Conservation (phyloP, 1,139 yeast genomes). For the Candida tropicalis region DNA sequence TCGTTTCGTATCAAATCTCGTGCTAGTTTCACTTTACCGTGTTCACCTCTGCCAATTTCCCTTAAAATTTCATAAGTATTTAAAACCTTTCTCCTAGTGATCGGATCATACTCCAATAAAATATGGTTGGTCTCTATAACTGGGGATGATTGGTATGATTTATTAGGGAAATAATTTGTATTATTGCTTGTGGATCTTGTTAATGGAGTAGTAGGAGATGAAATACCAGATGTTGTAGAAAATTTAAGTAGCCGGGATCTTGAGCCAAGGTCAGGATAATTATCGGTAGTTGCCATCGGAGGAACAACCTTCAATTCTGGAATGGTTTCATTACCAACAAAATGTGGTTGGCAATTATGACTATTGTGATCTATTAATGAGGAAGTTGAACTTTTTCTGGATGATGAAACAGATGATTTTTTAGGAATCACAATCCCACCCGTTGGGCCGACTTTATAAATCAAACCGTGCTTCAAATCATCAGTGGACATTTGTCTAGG, state of each 20-base stretch:
- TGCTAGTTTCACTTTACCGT: constrained; percentile 95
- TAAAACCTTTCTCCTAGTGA: constrained; percentile 77
- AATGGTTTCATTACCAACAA: neutral
- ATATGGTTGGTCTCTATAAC: constrained; percentile 89
- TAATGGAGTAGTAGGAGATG: constrained; percentile 3
- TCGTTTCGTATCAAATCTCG: constrained; percentile 69
- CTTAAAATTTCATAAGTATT: constrained; percentile 87
- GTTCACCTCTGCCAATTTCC: constrained; percentile 95
- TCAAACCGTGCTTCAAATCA: constrained; percentile 27
- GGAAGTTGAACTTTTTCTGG: constrained; percentile 21
- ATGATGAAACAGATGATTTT: constrained; percentile 26
- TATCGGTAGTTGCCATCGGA: neutral
- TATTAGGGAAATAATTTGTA: constrained; percentile 10
- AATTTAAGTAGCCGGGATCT: neutral
- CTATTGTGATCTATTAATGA: constrained; percentile 15
- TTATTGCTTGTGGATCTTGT: neutral
- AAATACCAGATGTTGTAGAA: neutral
- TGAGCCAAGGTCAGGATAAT: constrained; percentile 1
- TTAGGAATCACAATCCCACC: constrained; percentile 14
- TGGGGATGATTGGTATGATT: constrained; percentile 16
- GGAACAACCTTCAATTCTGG: constrained; percentile 5
- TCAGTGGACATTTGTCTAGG: constrained; percentile 13
- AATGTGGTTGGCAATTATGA: constrained; percentile 1
- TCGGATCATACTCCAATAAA: constrained; percentile 85
- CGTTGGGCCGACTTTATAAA: constrained; percentile 34